Conservation (phyloP, 2,329 filamentous ascomycete genomes). For the Ilyonectria sp. region DNA sequence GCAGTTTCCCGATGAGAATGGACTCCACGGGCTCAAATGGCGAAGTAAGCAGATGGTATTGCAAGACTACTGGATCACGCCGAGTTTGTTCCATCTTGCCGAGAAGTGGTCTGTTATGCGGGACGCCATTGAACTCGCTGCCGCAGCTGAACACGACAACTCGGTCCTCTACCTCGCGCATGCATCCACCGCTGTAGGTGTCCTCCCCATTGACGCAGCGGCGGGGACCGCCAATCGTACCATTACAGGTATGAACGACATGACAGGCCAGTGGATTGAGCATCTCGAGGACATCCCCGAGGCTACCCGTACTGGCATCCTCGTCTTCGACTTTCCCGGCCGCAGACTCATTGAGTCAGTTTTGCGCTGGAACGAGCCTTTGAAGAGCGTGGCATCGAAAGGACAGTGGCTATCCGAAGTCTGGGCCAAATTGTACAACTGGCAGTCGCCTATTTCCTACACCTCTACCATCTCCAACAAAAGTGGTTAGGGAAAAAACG, state of each 20-base stretch:
- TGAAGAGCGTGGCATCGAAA: constrained; percentile 23
- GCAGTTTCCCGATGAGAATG: constrained; percentile 56
- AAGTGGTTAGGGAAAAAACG: too few relatives aligned
- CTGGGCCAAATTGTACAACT: too few relatives aligned
- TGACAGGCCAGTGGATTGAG: constrained; percentile 61
- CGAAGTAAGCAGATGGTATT: constrained; percentile 60
- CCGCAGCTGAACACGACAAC: constrained; percentile 52
- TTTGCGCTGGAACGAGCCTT: constrained; percentile 56
- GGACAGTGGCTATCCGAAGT: too few relatives aligned
- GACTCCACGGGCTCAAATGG: constrained; percentile 62
- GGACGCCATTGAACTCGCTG: constrained; percentile 57
- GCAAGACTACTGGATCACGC: constrained; percentile 64
- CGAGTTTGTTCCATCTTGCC: constrained; percentile 58
- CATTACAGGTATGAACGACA: constrained; percentile 64
- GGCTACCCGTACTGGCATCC: constrained; percentile 57
- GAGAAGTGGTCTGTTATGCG: constrained; percentile 63
- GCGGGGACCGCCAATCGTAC: constrained; percentile 61
- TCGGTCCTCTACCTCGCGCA: constrained; percentile 61
- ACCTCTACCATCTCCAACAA: too few relatives aligned
- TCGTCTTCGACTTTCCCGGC: constrained; percentile 66
- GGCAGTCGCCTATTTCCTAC: too few relatives aligned
- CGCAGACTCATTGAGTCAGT: constrained; percentile 58
- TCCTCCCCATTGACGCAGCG: constrained; percentile 65
- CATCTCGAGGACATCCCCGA: constrained; percentile 46
- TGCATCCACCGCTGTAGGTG: constrained; percentile 63